Conservation (phyloP, 306 rosid species). For the Carpinus fangiana region DNA sequence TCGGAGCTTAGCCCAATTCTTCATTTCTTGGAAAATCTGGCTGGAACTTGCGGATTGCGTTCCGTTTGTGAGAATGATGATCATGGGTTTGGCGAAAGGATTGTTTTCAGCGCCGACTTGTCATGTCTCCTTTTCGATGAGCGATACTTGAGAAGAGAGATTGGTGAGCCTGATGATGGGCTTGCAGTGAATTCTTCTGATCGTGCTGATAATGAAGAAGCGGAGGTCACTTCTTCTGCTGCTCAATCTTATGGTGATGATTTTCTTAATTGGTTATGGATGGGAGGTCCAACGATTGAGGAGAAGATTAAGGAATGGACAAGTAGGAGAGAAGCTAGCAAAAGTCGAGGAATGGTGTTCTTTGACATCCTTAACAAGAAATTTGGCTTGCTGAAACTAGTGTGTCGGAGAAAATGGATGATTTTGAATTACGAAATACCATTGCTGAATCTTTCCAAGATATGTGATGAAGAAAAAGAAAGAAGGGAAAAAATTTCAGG, state of each 20-base stretch:
- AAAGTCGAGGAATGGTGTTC: neutral
- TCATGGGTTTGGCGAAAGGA: neutral
- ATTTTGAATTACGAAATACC: too few species aligned
- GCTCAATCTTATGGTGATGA: too few species aligned
- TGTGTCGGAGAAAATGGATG: too few species aligned
- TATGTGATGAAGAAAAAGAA: too few species aligned
- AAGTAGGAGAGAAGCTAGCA: neutral
- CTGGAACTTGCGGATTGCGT: neutral
- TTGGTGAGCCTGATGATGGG: neutral
- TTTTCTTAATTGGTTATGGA: neutral
- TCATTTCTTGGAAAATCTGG: neutral
- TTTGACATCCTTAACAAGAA: neutral
- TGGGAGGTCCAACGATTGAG: neutral
- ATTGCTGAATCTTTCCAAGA: too few species aligned
- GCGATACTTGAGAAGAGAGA: neutral
- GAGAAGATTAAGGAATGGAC: neutral
- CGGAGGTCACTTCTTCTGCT: too few species aligned
- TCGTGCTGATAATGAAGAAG: too few species aligned
- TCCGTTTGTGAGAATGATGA: neutral
- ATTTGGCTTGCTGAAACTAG: neutral
- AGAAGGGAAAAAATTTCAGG: too few species aligned
- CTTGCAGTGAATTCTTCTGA: neutral
- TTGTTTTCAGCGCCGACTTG: neutral
- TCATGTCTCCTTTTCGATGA: neutral
- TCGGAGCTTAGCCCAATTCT: neutral